Conservation (phyloP, 2,329 filamentous ascomycete genomes). For the Diaporthe sp. region DNA sequence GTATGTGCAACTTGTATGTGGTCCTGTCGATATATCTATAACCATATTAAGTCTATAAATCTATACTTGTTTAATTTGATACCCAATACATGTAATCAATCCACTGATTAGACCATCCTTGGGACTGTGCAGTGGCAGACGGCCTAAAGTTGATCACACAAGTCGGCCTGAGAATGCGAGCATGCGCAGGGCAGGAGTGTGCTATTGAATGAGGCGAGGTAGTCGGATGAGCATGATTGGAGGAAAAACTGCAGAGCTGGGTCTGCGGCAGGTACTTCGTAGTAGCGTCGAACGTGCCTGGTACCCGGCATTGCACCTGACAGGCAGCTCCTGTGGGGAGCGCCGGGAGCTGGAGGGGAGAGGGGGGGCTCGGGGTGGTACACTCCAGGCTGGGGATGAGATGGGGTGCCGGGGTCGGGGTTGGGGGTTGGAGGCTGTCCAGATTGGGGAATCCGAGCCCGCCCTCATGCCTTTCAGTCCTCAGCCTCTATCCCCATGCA, state of each 20-base stretch:
- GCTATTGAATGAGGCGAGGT: too few species aligned
- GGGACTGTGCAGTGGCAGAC: too few species aligned
- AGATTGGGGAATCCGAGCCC: constrained; percentile 22
- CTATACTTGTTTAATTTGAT: neutral
- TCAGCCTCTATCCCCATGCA: neutral
- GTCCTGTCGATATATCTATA: neutral
- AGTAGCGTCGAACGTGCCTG: neutral
- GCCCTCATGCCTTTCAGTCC: neutral
- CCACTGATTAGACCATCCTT: neutral
- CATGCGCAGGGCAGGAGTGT: too few species aligned
- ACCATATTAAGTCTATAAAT: neutral
- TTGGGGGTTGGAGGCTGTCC: neutral
- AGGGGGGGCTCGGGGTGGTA: too few species aligned
- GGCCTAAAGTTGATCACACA: neutral
- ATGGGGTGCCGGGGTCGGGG: neutral
- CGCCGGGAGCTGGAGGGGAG: neutral
- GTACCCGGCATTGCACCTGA: neutral
- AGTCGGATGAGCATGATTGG: neutral
- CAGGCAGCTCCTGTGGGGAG: neutral
- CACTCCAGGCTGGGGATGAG: neutral
- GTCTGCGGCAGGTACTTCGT: neutral
- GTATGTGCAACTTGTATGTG: neutral
- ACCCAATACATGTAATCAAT: neutral
- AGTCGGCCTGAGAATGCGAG: neutral
- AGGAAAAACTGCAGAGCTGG: neutral